Base-by-base conservation (phyloP, 1,139 yeast genomes). In the Ogataea hybrid region DNA sequence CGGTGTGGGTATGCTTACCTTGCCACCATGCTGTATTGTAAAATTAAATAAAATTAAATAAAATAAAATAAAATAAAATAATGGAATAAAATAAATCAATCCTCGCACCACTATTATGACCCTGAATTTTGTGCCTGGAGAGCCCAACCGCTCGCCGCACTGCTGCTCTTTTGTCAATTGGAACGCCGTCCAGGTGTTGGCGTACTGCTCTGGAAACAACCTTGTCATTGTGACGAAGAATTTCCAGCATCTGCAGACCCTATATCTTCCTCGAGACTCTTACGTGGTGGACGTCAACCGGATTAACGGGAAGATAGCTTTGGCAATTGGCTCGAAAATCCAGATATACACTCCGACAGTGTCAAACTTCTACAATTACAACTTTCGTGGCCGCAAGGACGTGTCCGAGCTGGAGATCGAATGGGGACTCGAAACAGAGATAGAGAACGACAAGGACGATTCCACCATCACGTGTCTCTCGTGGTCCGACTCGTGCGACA, bases 201-300 rank as follows among this genome's bases (percentile, higher is more conserved):
- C 81, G 0, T 90, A 90, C 59, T 86, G 92, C 42, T 86, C 96
- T 2, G 97, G 96, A 1, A 88, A 89, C 64, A 89, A 88, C 60
- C 66, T 90, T 52, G 84, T 89, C 34, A 73, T 89, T 8, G 58
- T 79, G 5, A 69, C 81, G 7, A 72, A 75, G 47, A 65, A 73
- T 33, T 65, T 71, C 41, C 64, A 65, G 28, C 65, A 83, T 50
- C 65, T 89, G 17, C 97, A 90, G 59, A 89, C 96, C 0, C 68
- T 89, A 1, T 86, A 85, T 53, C 68, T 88, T 17, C 80, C 77
- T 6, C 51, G 67, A 1, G 96, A 88, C 57, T 84, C 94, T 6
- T 56, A 58, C 11, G 79, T 87, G 0, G 78, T 88, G 5, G 82
- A 79, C 43, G 71, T 89, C 35, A 81, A 85, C 55, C 54, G 69